Evolutionary conservation across 345 rosid species (phyloP).

Genomic region (Cochlearia excelsa): DNA sequence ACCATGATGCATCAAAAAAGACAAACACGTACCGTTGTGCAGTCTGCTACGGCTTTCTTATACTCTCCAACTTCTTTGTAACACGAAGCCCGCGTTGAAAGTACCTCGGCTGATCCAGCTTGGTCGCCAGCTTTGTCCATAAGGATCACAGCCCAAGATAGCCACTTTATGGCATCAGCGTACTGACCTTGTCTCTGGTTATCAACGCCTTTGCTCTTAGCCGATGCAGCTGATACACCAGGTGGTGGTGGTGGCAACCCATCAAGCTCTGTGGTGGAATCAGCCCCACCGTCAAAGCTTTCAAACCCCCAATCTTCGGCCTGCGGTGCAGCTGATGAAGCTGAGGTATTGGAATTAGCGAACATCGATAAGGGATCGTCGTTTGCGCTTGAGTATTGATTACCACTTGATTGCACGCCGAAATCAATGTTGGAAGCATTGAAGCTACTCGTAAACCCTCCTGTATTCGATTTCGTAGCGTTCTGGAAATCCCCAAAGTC

Average conservation of each 20-base stretch:
- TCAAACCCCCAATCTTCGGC: constrained; percentile 83
- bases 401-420: constrained; percentile 48
- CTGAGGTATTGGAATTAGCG: constrained; percentile 44
- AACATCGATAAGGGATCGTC: constrained; percentile 66
- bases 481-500: constrained; percentile 67
- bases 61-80: constrained; percentile 99
- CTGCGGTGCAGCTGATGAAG: constrained; percentile 40
- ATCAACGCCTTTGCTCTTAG: constrained; percentile 85
- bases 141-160: constrained; percentile 94
- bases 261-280: constrained; percentile 80
- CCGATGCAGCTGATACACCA: constrained; percentile 68
- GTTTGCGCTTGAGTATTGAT: constrained; percentile 40
- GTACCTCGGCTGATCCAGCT: constrained; percentile 55
- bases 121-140: constrained; percentile 65
- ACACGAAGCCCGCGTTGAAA: constrained; percentile 88
- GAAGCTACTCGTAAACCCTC: constrained; percentile 43
- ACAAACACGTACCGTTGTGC: constrained; percentile 62
- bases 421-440: constrained; percentile 47
- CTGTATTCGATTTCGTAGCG: constrained; percentile 32
- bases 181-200: constrained; percentile 89
- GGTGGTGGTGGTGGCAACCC: constrained; percentile 97
- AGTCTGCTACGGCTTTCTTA: constrained; percentile 96
- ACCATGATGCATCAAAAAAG: constrained; percentile 4
- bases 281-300: constrained; percentile 60
- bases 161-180: constrained; percentile 97